Conservation (phyloP, 2,329 filamentous ascomycete species). For the Fusarium sp. region DNA sequence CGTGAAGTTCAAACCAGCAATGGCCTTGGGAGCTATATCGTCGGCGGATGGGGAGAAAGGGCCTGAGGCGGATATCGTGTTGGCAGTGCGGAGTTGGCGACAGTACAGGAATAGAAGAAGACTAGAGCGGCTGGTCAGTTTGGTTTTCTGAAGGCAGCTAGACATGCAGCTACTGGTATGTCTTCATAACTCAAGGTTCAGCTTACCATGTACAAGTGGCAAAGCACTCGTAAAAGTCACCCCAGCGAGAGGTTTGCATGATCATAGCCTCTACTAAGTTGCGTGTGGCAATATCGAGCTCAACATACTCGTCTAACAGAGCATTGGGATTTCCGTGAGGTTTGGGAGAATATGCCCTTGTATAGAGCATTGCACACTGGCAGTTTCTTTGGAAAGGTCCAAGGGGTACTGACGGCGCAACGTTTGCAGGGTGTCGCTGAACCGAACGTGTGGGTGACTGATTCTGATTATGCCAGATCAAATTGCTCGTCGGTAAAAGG, state of each 20-base stretch:
- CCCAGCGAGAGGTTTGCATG: constrained; percentile 51
- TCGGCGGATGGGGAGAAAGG: constrained; percentile 40
- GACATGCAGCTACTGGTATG: neutral
- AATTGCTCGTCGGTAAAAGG: constrained; percentile 52
- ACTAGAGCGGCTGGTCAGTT: constrained; percentile 35
- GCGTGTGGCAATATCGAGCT: constrained; percentile 51
- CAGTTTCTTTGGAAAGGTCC: constrained; percentile 54
- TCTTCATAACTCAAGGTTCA: neutral
- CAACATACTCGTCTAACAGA: constrained; percentile 49
- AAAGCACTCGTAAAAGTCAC: constrained; percentile 54
- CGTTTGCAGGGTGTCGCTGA: constrained; percentile 47
- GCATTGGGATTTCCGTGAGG: constrained; percentile 31
- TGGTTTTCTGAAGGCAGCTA: neutral
- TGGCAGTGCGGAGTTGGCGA: constrained; percentile 49
- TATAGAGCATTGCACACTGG: constrained; percentile 53
- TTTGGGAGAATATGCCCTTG: constrained; percentile 48
- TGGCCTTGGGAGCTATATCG: constrained; percentile 52
- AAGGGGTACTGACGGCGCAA: constrained; percentile 49
- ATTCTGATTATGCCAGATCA: constrained; percentile 50
- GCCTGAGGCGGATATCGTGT: constrained; percentile 37
- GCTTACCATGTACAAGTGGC: constrained; percentile 53
- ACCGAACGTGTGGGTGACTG: constrained; percentile 41
- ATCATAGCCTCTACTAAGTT: constrained; percentile 53
- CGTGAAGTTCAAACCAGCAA: constrained; percentile 55
- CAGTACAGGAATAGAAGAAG: constrained; percentile 53